Base-by-base conservation (phyloP, 768 basidiomycete genomes). In the Pholiota conissans region DNA sequence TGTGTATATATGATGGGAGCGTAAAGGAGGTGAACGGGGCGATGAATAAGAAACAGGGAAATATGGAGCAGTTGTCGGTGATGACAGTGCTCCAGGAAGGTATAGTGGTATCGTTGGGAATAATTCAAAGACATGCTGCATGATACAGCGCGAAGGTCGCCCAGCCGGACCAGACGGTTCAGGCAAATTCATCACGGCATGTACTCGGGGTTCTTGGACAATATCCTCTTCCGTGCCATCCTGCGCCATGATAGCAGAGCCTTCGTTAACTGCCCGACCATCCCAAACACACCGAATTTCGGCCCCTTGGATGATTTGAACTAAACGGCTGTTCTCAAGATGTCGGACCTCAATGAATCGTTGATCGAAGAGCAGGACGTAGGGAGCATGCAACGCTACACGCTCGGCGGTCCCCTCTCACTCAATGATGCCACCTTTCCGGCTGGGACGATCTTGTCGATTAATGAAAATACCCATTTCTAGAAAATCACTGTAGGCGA, bases 401-500 rank as follows among this genome's bases (percentile, higher is more conserved):
- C 87, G 89, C 66, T 96, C 93, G 2, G 93, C 93, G 0, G 87
- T 90, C 28, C 81, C 94, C 72, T 99, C 96, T 93, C 95, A 99
- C 69, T 99, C 96, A 52, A 98, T 91, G 1, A 89, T 86, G 34
- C 83, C 84, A 20, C 82, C 76, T 1, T 79, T 71, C 24, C 92
- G 87, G 67, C 87, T 91, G 1, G 93, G 94, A 52, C 90, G 89
- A 37, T 96, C 96, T 60, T 96, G 94, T 49, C 93, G 90, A 72
- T 96, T 89, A 46, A 98, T 94, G 66, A 94, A 98, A 40, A 98
- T 78, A 10, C 95, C 96, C 61, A 98, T 97, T 72, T 95, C 93
- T 93, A 64, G 30, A 13, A 39, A 35, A 46, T 54, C 14, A 39
- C 58, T 13, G 55, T 27, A 45, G n/a, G 58, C 49, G 56, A 50